Evolutionary conservation across 768 basidiomycete genomes (phyloP).

Genomic region (Tephrocybe sp.): DNA sequence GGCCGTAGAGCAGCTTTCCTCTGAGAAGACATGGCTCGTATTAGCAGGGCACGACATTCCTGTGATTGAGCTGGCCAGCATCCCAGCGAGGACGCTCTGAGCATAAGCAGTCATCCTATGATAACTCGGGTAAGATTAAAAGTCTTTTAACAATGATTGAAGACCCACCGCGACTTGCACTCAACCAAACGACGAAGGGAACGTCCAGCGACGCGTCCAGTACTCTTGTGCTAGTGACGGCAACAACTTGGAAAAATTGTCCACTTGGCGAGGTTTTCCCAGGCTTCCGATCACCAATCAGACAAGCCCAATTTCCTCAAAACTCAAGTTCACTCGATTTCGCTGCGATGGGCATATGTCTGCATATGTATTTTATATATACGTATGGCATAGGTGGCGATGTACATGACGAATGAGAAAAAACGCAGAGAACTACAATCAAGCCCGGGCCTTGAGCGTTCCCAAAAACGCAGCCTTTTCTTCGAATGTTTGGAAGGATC

Average conservation of each 20-base stretch:
- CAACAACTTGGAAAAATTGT: constrained; percentile 9
- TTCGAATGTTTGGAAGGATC: constrained; percentile 94
- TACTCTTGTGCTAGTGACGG: background rate
- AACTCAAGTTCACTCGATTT: background rate
- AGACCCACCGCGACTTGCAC: constrained; percentile 47
- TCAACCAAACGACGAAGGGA: constrained; percentile 26
- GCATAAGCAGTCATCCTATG: constrained; percentile 83
- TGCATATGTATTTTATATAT: constrained; percentile 14
- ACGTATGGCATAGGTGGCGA: constrained; percentile 13
- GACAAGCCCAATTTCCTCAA: background rate
- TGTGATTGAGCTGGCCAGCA: constrained; percentile 31
- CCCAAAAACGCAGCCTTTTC: constrained; percentile 96
- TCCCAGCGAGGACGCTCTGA: constrained; percentile 79
- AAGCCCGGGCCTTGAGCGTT: constrained; percentile 83
- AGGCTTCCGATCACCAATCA: constrained; percentile 16
- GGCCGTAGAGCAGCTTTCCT: background rate
- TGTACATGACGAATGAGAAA: constrained; percentile 31
- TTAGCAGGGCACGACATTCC: constrained; percentile 17
- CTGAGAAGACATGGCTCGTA: constrained; percentile 12
- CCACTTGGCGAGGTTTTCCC: constrained; percentile 9
- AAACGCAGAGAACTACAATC: constrained; percentile 39
- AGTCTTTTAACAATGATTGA: constrained; percentile 1
- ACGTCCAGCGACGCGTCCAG: constrained; percentile 34
- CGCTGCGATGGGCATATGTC: constrained; percentile 4
- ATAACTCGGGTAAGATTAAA: constrained; percentile 4